Base-by-base conservation (phyloP, 2,329 filamentous ascomycete genomes). In the Emydomyces testavorans region DNA sequence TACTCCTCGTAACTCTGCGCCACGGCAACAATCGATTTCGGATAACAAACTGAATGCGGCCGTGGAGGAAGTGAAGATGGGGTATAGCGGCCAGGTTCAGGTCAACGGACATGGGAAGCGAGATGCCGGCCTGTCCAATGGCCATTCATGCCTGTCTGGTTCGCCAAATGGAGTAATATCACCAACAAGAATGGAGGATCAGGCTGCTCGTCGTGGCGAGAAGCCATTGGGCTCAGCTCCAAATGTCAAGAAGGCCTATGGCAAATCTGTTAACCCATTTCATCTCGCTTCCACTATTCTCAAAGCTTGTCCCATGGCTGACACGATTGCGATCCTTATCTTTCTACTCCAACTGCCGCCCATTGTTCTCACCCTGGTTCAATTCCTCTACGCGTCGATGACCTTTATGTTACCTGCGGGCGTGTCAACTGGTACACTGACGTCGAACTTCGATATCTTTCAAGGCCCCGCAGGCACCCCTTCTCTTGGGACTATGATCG, bases 251-350 rank as follows among this genome's bases (percentile, higher is more conserved):
- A 62, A 64, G 50, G 60, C 62, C 16, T 53, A 56, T 40, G 61
- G 53, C 51, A 57, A 62, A 24, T 80, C 80, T 57, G 79, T 80
- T 47, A 83, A 83, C 50, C 79, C 85, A 40, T 69, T 94, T 56
- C 81, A 85, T 58, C 74, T 93, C 55, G 83, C 84, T 54, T 78
- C 85, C 57, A 94, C 88, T 48, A 90, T 96, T 58, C 78, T 96
- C 63, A 81, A 80, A 60, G 87, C 88, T 45, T 90, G 89, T 60
- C 90, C 90, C 46, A 80, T 94, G 62, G 85, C 87, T 70, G 90
- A 96, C 70, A 94, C 90, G 52, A 86, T 95, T 68, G 88, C 90
- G 63, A 94, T 96, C 60, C 80, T 96, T 65, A 94, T 95, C 68
- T 85, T 95, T 59, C 78, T 96, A 56, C 84, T 95, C 67, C 89